Conservation (phyloP, 1,139 yeast species). For the Suhomyces wounanorum region DNA sequence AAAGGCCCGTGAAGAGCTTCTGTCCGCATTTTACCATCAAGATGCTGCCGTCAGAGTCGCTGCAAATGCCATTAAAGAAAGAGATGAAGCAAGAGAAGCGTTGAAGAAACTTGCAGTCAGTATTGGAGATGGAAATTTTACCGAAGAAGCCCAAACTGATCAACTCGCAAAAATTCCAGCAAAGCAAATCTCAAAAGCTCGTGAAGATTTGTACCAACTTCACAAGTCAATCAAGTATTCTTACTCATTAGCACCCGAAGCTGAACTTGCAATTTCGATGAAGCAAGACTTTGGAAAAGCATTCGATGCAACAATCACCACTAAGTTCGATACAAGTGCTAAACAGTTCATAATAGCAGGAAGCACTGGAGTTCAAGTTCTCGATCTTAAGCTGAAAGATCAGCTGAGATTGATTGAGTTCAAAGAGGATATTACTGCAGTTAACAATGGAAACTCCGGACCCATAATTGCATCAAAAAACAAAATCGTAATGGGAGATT, state of each 20-base stretch:
- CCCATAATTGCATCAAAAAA: conserved; percentile 25
- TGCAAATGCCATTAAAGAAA: conserved; percentile 66
- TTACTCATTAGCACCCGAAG: conserved; percentile 27
- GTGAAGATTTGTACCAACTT: conserved; percentile 38
- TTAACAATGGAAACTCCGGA: conserved; percentile 4
- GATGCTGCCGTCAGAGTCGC: conserved; percentile 93
- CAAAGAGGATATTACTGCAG: conserved; percentile 1
- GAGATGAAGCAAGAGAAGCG: conserved; percentile 70
- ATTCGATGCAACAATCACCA: conserved; percentile 18
- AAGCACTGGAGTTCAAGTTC: conserved; percentile 1
- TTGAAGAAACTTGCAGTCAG: conserved; percentile 49
- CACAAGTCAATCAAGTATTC: conserved; percentile 47
- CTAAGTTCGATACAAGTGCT: conserved; percentile 15
- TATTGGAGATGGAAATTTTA: conserved; percentile 8
- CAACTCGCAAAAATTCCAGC: conserved; percentile 18
- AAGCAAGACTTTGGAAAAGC: conserved; percentile 12
- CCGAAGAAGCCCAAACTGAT: background rate
- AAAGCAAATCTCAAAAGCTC: conserved; percentile 33
- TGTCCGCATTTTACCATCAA: conserved; percentile 75
- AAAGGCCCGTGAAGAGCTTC: conserved; percentile 67
- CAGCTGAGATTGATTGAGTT: conserved; percentile 3
- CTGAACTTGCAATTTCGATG: conserved; percentile 14
- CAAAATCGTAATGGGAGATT: conserved; percentile 20
- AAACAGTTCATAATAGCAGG: conserved; percentile 21
- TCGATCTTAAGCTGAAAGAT: conserved; percentile 7